Evolutionary conservation across 73 alveolate species (phyloP).

Genomic region (Tetrahymena elliotti): DNA sequence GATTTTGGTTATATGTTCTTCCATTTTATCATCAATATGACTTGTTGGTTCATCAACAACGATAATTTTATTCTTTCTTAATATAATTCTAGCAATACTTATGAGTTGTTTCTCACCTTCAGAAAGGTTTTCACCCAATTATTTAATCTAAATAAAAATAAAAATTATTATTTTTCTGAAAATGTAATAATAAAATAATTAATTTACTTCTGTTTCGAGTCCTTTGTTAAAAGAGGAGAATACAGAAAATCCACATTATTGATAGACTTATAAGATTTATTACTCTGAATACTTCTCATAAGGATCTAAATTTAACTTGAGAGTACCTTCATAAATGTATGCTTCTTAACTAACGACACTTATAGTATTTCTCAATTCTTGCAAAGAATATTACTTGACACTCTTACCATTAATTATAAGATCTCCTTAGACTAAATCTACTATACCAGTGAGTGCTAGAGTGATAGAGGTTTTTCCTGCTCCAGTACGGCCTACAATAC

Average conservation of each 20-base stretch:
- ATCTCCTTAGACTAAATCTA: conserved; percentile 53
- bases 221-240: not conserved
- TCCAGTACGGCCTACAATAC: conserved; percentile 75
- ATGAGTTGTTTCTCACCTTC: conserved; percentile 66
- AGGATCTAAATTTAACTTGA: conserved; percentile 83
- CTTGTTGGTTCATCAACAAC: conserved; percentile 74
- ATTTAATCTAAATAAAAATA: not conserved
- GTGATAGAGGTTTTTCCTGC: conserved; percentile 70
- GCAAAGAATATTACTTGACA: conserved; percentile 55
- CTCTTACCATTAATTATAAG: conserved; percentile 73
- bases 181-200: not conserved
- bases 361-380: conserved; percentile 56
- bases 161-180: conserved; percentile 25
- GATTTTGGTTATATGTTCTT: conserved; percentile 6
- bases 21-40: conserved; percentile 57
- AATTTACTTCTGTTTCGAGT: not conserved
- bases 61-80: conserved; percentile 51
- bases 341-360: conserved; percentile 78
- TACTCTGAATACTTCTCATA: conserved; percentile 3
- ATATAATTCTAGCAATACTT: conserved; percentile 61
- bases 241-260: not conserved
- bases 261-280: not conserved
- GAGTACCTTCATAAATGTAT: conserved; percentile 62
- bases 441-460: conserved; percentile 49
- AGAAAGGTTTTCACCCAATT: conserved; percentile 53